Conservation (phyloP, 208 protist species). For the Dictyostelium gargantuum region DNA sequence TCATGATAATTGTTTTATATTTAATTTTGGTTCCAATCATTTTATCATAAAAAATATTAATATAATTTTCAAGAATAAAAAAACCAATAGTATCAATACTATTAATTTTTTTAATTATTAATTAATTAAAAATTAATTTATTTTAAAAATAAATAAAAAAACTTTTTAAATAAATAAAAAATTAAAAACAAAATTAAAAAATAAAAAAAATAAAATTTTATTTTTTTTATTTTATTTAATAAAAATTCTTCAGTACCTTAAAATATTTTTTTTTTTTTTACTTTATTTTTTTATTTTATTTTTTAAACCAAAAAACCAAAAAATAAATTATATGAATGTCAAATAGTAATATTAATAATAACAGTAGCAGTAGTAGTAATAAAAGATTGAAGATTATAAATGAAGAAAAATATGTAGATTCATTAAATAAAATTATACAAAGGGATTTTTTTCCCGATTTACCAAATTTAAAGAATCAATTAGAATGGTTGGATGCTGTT, state of each 20-base stretch:
- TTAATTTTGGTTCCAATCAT: conserved; percentile 13
- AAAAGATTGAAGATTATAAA: conserved; percentile 8
- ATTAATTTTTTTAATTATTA: neutral
- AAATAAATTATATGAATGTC: neutral
- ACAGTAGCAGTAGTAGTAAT: neutral
- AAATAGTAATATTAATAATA: neutral
- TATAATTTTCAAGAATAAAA: too few relatives aligned
- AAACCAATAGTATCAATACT: neutral
- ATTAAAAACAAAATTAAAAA: neutral
- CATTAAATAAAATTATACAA: conserved; percentile 40
- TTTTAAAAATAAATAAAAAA: too few relatives aligned
- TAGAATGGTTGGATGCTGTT: conserved; percentile 57
- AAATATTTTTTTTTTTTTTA: neutral
- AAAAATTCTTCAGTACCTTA: neutral
- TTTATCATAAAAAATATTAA: neutral
- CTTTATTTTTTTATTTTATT: neutral
- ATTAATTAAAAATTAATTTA: too few relatives aligned
- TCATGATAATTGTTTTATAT: neutral
- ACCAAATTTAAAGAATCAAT: conserved; percentile 54
- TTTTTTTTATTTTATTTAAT: neutral
- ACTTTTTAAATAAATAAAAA: neutral
- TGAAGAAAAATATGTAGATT: conserved; percentile 47
- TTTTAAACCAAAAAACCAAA: too few relatives aligned
- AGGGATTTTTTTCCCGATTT: conserved; percentile 68
- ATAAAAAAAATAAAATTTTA: neutral